Percentiles rank a stretch among this genome's conserved stretches.
Evolutionary conservation across 768 basidiomycete species (phyloP).

Genomic region (Calocybe cyanea): DNA sequence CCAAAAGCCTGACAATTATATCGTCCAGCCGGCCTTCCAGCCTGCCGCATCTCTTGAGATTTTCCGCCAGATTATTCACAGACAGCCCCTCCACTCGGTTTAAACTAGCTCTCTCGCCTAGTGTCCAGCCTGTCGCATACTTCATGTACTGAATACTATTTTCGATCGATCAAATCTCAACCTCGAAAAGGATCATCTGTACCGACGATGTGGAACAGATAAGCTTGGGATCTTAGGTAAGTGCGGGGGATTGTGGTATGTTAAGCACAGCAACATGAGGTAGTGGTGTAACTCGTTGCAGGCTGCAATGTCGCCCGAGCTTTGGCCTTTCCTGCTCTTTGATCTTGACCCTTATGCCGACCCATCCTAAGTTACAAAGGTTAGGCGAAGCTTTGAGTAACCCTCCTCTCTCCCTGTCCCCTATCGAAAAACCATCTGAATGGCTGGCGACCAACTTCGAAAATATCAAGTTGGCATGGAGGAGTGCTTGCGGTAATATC

Average conservation of each 20-base stretch:
- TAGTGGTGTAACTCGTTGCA: too few relatives aligned
- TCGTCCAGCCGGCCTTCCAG: slow-evolving; percentile 54
- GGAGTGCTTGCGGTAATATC: background rate
- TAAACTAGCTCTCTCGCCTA: slow-evolving; percentile 5
- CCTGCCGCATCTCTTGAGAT: slow-evolving; percentile 56
- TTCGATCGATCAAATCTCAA: too few relatives aligned
- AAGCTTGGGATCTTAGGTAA: too few relatives aligned
- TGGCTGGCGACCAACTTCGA: slow-evolving; percentile 8
- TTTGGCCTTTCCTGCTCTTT: too few relatives aligned
- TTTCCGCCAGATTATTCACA: slow-evolving; percentile 50
- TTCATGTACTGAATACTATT: too few relatives aligned
- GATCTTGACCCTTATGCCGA: slow-evolving; percentile 1
- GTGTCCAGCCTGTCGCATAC: too few relatives aligned
- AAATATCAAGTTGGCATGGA: slow-evolving; percentile 3
- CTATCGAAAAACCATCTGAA: slow-evolving; percentile 3
- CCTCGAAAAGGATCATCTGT: too few relatives aligned
- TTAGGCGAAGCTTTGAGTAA: slow-evolving; percentile 1
- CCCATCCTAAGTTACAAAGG: slow-evolving; percentile 1
- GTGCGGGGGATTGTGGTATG: too few relatives aligned
- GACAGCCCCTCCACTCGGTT: slow-evolving; percentile 52
- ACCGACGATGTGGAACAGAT: too few relatives aligned
- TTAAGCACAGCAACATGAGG: too few relatives aligned
- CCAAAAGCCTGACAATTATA: background rate
- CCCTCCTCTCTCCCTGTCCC: background rate
- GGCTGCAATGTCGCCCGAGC: too few relatives aligned